Evolutionary conservation across 2,329 filamentous ascomycete genomes (phyloP), one percentile per base, ranked within the genome.

Genomic region (Xylaria polymorpha): DNA sequence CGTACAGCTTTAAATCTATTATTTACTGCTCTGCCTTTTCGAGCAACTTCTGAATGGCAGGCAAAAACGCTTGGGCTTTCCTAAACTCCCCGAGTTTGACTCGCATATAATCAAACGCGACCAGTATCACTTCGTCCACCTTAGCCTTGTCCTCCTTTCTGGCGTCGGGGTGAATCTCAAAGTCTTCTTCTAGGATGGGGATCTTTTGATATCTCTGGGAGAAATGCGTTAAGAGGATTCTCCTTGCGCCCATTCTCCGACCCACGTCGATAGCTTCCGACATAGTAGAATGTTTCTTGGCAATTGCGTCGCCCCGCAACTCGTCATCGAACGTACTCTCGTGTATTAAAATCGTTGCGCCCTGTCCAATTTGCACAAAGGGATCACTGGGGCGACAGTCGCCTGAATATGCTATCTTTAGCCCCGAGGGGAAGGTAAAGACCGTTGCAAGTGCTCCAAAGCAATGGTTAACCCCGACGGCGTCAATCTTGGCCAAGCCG

Each of bases 291-390:
- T 99, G 96, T 77, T 92, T 94, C 87, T 99, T 99, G 61, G 91
- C 92, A 35, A 86, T 78, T 4, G 96, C 96, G 76, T 98, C 94
- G 18, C 86, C 88, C 46, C 81, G 75, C 74, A 97, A 87, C 75
- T 96, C 93, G 77, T 97, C 93, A 74, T 96, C 93, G 77, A 99
- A 98, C 0, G 96, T 99, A 71, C 94, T 94, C 85, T 99, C 96
- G 83, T 99, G 96, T 65, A 99, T 89, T 5, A 98, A 88, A 7
- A 99, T 86, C 15, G 95, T 97, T 1, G 92, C 90, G 70, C 90
- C 90, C 55, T 83, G 82, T 55, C 93, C 97, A 60, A 95, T 91
- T 14, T 80, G 74, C 0, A 89, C 88, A 77, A 99, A 98, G 0
- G 82, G 77, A 2, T 82, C 75, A 4, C 89, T 93, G 0, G 96